Evolutionary conservation across 2,329 filamentous ascomycete species (phyloP).

Genomic region (Ophioceras dolichostomum): DNA sequence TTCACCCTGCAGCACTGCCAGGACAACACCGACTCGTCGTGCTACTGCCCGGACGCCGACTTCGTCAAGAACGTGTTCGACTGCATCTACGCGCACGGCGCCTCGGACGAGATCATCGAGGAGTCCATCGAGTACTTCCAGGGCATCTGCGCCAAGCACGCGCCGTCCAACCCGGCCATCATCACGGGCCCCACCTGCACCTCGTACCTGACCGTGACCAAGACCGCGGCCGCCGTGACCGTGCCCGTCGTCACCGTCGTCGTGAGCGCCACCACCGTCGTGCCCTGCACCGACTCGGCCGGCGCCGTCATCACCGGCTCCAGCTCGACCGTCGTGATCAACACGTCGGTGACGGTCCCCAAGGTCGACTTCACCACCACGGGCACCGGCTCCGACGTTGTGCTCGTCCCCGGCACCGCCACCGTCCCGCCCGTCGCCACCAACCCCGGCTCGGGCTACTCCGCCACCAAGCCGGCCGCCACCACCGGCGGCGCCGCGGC

Average conservation of each 20-base stretch:
- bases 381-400: conserved; percentile 14
- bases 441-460: conserved; percentile 19
- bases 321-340: conserved; percentile 31
- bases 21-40: conserved; percentile 70
- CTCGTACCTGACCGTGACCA: conserved; percentile 43
- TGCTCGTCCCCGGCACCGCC: conserved; percentile 28
- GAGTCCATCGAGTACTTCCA: conserved; percentile 74
- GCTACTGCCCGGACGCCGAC: conserved; percentile 72
- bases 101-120: conserved; percentile 51
- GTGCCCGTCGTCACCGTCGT: conserved; percentile 34
- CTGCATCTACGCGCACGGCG: conserved; percentile 70
- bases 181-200: conserved; percentile 59
- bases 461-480: conserved; percentile 20
- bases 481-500: conserved; percentile 20
- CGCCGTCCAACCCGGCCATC: conserved; percentile 71
- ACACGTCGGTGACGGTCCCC: conserved; percentile 38
- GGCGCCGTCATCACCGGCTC: conserved; percentile 35
- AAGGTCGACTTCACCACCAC: conserved; percentile 32
- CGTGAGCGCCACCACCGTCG: conserved; percentile 36
- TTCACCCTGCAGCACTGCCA: conserved; percentile 59
- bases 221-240: conserved; percentile 25
- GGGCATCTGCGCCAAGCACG: conserved; percentile 73
- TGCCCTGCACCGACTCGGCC: conserved; percentile 33
- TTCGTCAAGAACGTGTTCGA: conserved; percentile 71
- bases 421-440: conserved; percentile 13